A percentile compares a stretch with the other conserved stretches of the same genome.
Conservation (phyloP, 108 stramenopile species). For the Mayamaea pseudoterrestris region DNA sequence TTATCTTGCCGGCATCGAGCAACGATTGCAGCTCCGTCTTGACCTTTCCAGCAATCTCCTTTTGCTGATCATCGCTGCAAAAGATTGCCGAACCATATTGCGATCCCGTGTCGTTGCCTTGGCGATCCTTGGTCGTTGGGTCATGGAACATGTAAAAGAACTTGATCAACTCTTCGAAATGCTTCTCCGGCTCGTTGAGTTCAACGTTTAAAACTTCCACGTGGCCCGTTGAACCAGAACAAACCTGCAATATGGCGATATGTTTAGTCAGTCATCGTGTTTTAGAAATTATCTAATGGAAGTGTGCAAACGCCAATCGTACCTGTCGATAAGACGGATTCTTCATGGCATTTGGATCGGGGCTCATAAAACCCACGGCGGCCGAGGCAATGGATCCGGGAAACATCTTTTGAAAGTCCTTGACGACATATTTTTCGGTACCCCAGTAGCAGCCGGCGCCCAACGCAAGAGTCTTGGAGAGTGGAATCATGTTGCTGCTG, state of each 20-base stretch:
- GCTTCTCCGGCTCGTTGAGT: slow-evolving; percentile 18
- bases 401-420: slow-evolving; percentile 38
- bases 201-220: slow-evolving; percentile 61
- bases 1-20: slow-evolving; percentile 26
- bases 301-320: no score
- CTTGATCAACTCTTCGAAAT: slow-evolving; percentile 50
- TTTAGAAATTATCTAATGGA: no score
- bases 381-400: slow-evolving; percentile 26
- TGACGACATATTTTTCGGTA: slow-evolving; percentile 59
- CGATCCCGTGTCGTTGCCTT: slow-evolving; percentile 82
- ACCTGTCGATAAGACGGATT: slow-evolving; percentile 49
- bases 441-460: slow-evolving; percentile 58
- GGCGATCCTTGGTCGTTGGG: slow-evolving; percentile 78
- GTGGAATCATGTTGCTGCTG: not conserved
- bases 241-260: slow-evolving; percentile 26
- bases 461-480: not conserved
- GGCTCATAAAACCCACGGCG: slow-evolving; percentile 63
- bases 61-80: slow-evolving; percentile 42
- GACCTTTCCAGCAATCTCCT: slow-evolving; percentile 40
- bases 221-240: slow-evolving; percentile 47
- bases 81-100: slow-evolving; percentile 81
- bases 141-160: slow-evolving; percentile 85
- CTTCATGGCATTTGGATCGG: slow-evolving; percentile 24
- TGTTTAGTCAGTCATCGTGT: no score
- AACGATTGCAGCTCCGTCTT: slow-evolving; percentile 34